These are phyloP conservation scores for Noccaea bulbosa DNA, from an alignment of 345 rosid genomes.

Conservation along the genomic window DNA sequence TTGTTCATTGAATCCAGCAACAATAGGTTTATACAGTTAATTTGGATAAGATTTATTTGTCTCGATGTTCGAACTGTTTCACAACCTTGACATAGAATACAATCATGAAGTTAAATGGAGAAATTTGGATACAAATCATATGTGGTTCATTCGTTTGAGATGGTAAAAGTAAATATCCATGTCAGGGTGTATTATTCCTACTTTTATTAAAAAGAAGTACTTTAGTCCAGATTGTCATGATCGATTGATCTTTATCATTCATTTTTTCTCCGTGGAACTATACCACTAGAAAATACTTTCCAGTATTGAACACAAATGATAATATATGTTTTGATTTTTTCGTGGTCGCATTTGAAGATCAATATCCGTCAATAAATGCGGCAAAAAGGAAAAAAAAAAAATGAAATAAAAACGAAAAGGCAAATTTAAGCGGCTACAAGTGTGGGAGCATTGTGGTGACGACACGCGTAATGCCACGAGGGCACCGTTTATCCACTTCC, in stretches of 20 bases:
- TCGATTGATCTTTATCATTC: not conserved
- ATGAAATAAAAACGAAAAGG: not conserved
- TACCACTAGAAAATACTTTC: conserved; percentile 20
- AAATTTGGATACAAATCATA: no score
- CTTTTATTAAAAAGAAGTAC: not conserved
- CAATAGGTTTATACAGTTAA: conserved; percentile 25
- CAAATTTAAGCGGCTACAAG: conserved; percentile 40
- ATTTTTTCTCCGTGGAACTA: not conserved
- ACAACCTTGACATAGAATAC: not conserved
- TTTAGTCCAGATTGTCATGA: not conserved
- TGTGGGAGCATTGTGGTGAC: not conserved
- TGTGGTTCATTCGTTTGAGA: not conserved
- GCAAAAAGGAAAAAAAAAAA: no score
- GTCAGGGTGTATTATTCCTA: not conserved
- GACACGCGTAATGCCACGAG: conserved; percentile 42
- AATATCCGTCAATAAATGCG: not conserved
- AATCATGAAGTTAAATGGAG: not conserved
- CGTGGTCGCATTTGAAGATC: conserved; percentile 31
- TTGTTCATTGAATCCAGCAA: conserved; percentile 20
- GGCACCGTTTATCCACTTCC: conserved; percentile 26
- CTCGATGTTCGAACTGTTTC: conserved; percentile 1
- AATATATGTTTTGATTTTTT: conserved; percentile 15
- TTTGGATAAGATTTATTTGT: conserved; percentile 25
- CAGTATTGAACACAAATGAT: not conserved
- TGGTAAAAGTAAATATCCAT: not conserved